A percentile compares a stretch with the other conserved stretches of the same genome.
phyloP scores from a whole-genome alignment of 75 land plant species.

The Picea sitchensis region DNA sequence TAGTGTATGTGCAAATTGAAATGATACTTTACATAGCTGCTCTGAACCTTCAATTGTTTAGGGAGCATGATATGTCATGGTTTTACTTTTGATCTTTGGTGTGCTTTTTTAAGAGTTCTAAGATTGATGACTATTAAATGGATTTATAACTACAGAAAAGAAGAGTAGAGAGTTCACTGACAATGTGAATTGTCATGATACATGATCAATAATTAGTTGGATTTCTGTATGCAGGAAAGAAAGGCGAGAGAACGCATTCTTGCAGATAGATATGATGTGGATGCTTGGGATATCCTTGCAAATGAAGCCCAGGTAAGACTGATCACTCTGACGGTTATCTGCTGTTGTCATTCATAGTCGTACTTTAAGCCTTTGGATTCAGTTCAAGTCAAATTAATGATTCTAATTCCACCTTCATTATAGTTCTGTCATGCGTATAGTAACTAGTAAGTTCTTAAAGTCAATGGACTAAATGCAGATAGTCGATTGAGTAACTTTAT shows the following conservation, averaged over 20 bases:
- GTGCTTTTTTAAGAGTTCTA: too few species aligned
- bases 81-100: too few species aligned
- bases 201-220: too few species aligned
- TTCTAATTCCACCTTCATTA: not conserved
- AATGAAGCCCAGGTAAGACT: conserved; percentile 62
- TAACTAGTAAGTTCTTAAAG: not conserved
- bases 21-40: too few species aligned
- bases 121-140: too few species aligned
- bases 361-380: not conserved
- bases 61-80: too few species aligned
- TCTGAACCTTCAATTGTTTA: too few species aligned
- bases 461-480: too few species aligned
- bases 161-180: too few species aligned
- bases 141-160: too few species aligned
- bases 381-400: not conserved
- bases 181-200: too few species aligned
- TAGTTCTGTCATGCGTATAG: not conserved
- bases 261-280: conserved; percentile 52
- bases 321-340: not conserved
- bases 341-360: not conserved
- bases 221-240: conserved; percentile 2
- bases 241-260: conserved; percentile 5
- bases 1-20: too few species aligned
- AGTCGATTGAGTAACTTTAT: not conserved
- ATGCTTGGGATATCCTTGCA: conserved; percentile 63